Percentiles rank a stretch among this genome's conserved stretches.
Conservation (phyloP, 1,139 yeast genomes). For the Hyphopichia khmerensis region DNA sequence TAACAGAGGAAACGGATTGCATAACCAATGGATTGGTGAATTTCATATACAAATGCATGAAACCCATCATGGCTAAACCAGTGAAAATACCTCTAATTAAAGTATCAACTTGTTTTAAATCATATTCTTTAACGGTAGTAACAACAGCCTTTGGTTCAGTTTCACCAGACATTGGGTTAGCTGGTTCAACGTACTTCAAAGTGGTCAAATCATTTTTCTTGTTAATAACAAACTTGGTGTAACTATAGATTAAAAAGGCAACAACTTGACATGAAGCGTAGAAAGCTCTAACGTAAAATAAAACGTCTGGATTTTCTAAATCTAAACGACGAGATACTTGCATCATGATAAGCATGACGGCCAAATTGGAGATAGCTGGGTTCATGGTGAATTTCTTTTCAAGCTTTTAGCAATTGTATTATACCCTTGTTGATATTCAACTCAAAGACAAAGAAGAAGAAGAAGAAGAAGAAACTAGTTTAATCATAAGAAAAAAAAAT, state of each 20-base stretch:
- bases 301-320: conserved; percentile 78
- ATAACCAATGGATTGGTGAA: conserved; percentile 96
- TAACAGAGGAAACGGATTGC: conserved; percentile 90
- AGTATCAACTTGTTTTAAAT: conserved; percentile 76
- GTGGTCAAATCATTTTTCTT: conserved; percentile 90
- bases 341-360: conserved; percentile 95
- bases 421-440: neutral
- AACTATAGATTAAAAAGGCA: conserved; percentile 66
- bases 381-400: conserved; percentile 46
- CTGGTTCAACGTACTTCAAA: conserved; percentile 85
- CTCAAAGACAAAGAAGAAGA: neutral
- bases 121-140: conserved; percentile 94
- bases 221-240: conserved; percentile 59
- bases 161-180: conserved; percentile 76
- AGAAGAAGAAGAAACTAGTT: neutral
- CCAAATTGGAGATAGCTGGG: conserved; percentile 85
- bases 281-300: conserved; percentile 74
- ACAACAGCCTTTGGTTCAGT: conserved; percentile 72
- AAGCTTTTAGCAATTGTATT: too few relatives aligned
- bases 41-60: conserved; percentile 97
- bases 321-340: conserved; percentile 89
- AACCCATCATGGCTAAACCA: conserved; percentile 95
- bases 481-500: neutral
- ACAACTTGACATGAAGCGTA: conserved; percentile 67
- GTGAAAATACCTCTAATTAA: conserved; percentile 83